Percentiles rank a stretch among this genome's conserved stretches.
These are phyloP conservation scores for Trametes coccinea DNA, from an alignment of 768 basidiomycete species.

Conservation along the genomic window DNA sequence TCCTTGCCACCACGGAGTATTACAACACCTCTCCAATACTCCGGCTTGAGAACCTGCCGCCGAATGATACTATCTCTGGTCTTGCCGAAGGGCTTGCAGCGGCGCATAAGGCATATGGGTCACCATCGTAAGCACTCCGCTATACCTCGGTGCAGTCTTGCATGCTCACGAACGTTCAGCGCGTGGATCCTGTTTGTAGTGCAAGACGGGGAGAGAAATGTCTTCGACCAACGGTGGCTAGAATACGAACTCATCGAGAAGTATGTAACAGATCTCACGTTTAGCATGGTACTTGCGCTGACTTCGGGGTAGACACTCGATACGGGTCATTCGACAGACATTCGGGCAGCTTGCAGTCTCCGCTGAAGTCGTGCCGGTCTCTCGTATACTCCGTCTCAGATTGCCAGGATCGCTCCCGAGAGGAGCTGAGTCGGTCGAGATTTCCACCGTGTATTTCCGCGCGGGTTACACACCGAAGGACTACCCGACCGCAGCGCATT, in stretches of 20 bases:
- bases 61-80: conserved; percentile 68
- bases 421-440: conserved; percentile 51
- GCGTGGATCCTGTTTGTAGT: conserved; percentile 83
- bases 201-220: conserved; percentile 85
- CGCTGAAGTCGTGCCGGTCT: conserved; percentile 50
- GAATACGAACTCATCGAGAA: conserved; percentile 84
- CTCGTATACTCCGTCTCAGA: conserved; percentile 44
- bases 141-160: neutral
- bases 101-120: conserved; percentile 75
- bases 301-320: conserved; percentile 57
- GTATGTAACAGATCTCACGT: conserved; percentile 43
- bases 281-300: neutral
- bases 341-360: conserved; percentile 64
- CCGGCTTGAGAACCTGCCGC: conserved; percentile 59
- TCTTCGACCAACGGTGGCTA: conserved; percentile 89
- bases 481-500: conserved; percentile 66
- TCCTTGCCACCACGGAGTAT: conserved; percentile 65
- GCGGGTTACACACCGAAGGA: conserved; percentile 86
- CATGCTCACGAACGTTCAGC: conserved; percentile 27
- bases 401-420: conserved; percentile 37
- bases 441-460: conserved; percentile 90
- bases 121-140: conserved; percentile 43
- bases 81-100: conserved; percentile 75
- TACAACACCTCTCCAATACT: conserved; percentile 58
- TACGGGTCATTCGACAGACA: conserved; percentile 74